These are phyloP conservation scores for Rachicladosporium sp. DNA, from an alignment of 2,329 filamentous ascomycete species.

Conservation along the genomic window DNA sequence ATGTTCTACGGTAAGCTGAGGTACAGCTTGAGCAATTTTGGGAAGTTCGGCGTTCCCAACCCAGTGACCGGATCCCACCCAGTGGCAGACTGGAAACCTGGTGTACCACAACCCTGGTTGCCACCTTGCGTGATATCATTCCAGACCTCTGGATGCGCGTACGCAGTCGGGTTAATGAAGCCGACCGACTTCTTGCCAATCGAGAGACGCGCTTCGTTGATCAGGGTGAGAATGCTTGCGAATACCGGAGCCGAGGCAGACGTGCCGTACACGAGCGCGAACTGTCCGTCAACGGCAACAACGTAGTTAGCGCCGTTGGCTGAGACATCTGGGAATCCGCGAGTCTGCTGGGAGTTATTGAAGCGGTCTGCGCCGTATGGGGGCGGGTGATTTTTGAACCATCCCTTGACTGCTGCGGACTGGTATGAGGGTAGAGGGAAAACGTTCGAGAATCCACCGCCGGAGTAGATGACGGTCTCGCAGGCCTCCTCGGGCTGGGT, in stretches of 20 bases:
- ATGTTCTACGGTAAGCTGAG: conserved; percentile 10
- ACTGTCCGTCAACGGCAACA: conserved; percentile 32
- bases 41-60: conserved; percentile 20
- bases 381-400: conserved; percentile 30
- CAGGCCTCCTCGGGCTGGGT: conserved; percentile 32
- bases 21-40: conserved; percentile 19
- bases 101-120: conserved; percentile 28
- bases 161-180: conserved; percentile 33
- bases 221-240: conserved; percentile 35
- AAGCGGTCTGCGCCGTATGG: conserved; percentile 33
- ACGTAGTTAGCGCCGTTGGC: conserved; percentile 23
- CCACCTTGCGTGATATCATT: conserved; percentile 29
- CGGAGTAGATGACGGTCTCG: conserved; percentile 31
- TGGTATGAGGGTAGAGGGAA: conserved; percentile 39
- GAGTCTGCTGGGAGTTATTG: conserved; percentile 33
- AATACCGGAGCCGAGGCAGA: conserved; percentile 39
- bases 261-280: conserved; percentile 37
- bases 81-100: conserved; percentile 16
- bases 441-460: conserved; percentile 40
- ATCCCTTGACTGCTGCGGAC: conserved; percentile 26
- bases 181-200: conserved; percentile 28
- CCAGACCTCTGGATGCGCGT: conserved; percentile 29
- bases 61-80: conserved; percentile 26
- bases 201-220: conserved; percentile 29
- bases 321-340: conserved; percentile 35